A percentile compares a stretch with the other conserved stretches of the same genome.
Evolutionary conservation across 2,329 filamentous ascomycete genomes (phyloP).

Genomic region (Lachnellula hyalina): DNA sequence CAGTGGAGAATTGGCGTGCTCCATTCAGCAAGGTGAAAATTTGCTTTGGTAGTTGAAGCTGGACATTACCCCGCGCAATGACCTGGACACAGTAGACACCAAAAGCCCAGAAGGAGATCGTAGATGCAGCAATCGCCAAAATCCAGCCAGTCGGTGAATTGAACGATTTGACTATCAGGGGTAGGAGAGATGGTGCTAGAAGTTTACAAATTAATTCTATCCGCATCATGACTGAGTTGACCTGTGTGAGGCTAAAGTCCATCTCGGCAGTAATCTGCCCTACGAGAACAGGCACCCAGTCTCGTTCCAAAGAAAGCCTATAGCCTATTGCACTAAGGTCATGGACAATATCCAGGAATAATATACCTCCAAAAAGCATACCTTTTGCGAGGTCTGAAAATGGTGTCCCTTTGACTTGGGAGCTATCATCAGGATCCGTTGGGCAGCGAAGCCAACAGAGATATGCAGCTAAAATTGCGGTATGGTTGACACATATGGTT

Average conservation of each 20-base stretch:
- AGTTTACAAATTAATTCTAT: slow-evolving; percentile 52
- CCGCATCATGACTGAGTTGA: slow-evolving; percentile 48
- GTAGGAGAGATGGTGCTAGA: slow-evolving; percentile 38
- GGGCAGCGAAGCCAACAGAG: slow-evolving; percentile 35
- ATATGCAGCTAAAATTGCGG: slow-evolving; percentile 31
- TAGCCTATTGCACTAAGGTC: slow-evolving; percentile 37
- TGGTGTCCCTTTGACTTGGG: neutral
- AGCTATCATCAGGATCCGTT: slow-evolving; percentile 25
- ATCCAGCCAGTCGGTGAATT: slow-evolving; percentile 36
- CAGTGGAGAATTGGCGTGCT: neutral
- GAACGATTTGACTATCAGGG: slow-evolving; percentile 43
- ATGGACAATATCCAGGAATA: slow-evolving; percentile 36
- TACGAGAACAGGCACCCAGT: slow-evolving; percentile 36
- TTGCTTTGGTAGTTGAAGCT: slow-evolving; percentile 24
- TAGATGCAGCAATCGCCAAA: slow-evolving; percentile 40
- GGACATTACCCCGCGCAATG: slow-evolving; percentile 30
- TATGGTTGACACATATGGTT: slow-evolving; percentile 35
- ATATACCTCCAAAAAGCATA: slow-evolving; percentile 29
- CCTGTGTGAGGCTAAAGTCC: slow-evolving; percentile 28
- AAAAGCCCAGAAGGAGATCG: slow-evolving; percentile 33
- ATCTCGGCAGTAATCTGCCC: slow-evolving; percentile 24
- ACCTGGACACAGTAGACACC: slow-evolving; percentile 32
- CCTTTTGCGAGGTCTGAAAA: slow-evolving; percentile 9
- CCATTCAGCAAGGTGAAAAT: neutral
- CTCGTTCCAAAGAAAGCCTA: slow-evolving; percentile 37